Base-by-base conservation (phyloP, 2,329 filamentous ascomycete species). In the Calcarisporium arbuscula region DNA sequence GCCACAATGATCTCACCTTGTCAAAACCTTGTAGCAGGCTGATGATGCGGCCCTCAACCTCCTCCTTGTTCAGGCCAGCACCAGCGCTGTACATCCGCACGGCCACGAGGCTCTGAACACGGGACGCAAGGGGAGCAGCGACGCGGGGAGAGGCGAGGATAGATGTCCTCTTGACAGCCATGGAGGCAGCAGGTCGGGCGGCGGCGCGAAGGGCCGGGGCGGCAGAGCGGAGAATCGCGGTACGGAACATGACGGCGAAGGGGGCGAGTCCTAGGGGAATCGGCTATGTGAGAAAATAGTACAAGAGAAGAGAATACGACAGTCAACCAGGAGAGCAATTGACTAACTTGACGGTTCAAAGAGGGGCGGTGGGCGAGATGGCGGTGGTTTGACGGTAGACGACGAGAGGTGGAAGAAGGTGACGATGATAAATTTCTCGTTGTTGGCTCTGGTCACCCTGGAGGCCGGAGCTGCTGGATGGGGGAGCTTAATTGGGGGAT, bases 21-120 rank as follows among this genome's bases (percentile, higher is more conserved):
- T 98, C 92, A 62, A 96, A 98, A 63, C 89, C 90, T 70, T 88
- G 83, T 65, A 98, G 66, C 55, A 98, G 72, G 65, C 87, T 85
- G 62, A 94, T 75, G 73, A 96, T 95, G 60, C 90, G 80, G 42
- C 85, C 86, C 70, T 94, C 82, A 39, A 95, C 85, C 70, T 95
- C 87, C 38, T 80, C 72, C 72, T 88, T 82, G 54, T 77, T 73
- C 47, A 96, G 77, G 49, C 82, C 80, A 45, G 81, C 77, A 41
- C 75, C 80, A 35, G 90, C 85, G 49, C 89, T 87, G 71, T 98
- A 98, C 71, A 80, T 84, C 67, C 92, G 75, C 56, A 85, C 72
- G 50, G 77, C 74, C 60, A 81, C 73, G 66, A 80, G 76, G 54
- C 73, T 71, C 54, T 75, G 72, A 47, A 77, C 69, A 57, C 60